A percentile compares a stretch with the other conserved stretches of the same genome.
phyloP scores from a whole-genome alignment of 805 yeast genomes.

The Starmerella khaoyaiensis region DNA sequence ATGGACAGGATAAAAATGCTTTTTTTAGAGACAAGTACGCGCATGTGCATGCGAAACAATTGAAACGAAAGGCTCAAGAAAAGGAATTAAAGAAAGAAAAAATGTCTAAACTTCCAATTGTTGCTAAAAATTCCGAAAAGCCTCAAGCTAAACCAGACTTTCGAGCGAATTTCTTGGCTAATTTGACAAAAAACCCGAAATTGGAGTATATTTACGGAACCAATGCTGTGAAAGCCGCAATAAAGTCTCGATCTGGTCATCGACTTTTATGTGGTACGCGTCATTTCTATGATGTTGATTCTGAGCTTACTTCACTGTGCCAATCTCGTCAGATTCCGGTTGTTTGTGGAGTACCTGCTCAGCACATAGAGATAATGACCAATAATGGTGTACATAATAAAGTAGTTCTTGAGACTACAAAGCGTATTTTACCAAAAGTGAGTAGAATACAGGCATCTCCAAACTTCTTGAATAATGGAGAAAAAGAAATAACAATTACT shows the following conservation, averaged over 20 bases:
- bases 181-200: conserved; percentile 30
- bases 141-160: conserved; percentile 14
- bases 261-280: conserved; percentile 38
- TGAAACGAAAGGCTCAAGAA: conserved; percentile 20
- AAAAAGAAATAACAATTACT: background rate
- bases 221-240: conserved; percentile 59
- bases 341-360: conserved; percentile 31
- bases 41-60: conserved; percentile 47
- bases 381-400: conserved; percentile 72
- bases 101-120: background rate
- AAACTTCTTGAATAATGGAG: conserved; percentile 20
- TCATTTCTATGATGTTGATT: conserved; percentile 26
- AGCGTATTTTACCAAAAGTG: conserved; percentile 31
- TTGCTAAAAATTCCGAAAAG: background rate
- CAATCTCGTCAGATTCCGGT: conserved; percentile 32
- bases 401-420: conserved; percentile 54
- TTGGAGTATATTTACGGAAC: conserved; percentile 67
- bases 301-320: conserved; percentile 38
- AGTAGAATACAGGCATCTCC: conserved; percentile 17
- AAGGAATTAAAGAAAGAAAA: conserved; percentile 16
- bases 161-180: conserved; percentile 6
- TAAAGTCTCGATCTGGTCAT: conserved; percentile 43
- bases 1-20: conserved; percentile 48
- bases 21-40: conserved; percentile 53
- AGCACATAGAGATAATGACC: conserved; percentile 47